phyloP scores from a whole-genome alignment of 257 asterid genomes.

The Nicotiana undulata region DNA sequence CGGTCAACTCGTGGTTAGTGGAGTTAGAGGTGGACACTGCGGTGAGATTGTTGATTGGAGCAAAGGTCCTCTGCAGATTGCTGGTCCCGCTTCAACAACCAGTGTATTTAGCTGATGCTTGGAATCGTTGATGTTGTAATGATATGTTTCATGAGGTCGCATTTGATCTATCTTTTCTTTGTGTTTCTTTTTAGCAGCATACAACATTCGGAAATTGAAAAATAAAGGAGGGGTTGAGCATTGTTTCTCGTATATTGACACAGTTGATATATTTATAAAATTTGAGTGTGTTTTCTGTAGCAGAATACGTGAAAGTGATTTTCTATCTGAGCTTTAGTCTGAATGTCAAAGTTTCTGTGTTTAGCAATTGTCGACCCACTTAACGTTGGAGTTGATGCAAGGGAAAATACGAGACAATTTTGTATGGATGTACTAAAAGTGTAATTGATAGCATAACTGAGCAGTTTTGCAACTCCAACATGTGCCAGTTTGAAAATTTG shows the following conservation, averaged over 20 bases:
- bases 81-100: background rate
- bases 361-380: too few species aligned
- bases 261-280: background rate
- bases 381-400: too few species aligned
- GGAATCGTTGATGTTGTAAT: background rate
- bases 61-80: background rate
- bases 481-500: too few species aligned
- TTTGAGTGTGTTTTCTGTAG: background rate
- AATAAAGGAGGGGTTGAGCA: background rate
- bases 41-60: background rate
- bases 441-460: too few species aligned
- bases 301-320: background rate
- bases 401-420: too few species aligned
- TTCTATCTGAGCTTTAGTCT: background rate
- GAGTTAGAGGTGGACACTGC: conserved; percentile 23
- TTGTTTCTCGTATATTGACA: background rate
- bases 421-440: too few species aligned
- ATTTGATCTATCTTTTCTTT: background rate
- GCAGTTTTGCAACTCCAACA: too few species aligned
- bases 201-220: background rate
- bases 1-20: conserved; percentile 7
- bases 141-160: background rate
- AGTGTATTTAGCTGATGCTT: conserved; percentile 8
- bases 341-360: background rate
- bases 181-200: background rate